Evolutionary conservation across 371 early-diverging fungal genomes (phyloP).

Genomic region (Mortierella sp.): DNA sequence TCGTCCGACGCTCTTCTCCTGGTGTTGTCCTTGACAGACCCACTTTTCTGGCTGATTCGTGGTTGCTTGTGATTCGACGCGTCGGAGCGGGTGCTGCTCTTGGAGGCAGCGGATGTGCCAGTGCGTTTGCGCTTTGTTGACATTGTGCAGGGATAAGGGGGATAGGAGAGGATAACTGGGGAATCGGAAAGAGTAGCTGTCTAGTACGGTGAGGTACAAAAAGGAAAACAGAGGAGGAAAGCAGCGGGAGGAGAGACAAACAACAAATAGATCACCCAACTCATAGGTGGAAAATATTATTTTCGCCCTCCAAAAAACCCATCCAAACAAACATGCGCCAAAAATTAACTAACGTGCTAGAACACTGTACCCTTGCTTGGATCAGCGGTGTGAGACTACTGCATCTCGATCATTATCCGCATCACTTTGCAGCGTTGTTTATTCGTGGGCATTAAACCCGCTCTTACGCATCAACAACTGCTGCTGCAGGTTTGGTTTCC

Average conservation of each 20-base stretch:
- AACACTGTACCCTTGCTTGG: no score
- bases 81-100: conserved; percentile 16
- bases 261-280: no score
- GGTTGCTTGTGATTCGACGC: conserved; percentile 44
- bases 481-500: conserved; percentile 1
- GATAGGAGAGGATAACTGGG: not conserved
- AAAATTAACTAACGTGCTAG: no score
- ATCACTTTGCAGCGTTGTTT: no score
- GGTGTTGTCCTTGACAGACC: conserved; percentile 16
- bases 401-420: no score
- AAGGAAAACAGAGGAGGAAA: not conserved
- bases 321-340: no score
- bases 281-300: not conserved
- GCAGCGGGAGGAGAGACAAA: not conserved
- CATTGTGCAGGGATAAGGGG: conserved; percentile 6
- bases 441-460: no score
- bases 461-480: no score
- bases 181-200: not conserved
- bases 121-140: conserved; percentile 45
- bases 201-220: not conserved
- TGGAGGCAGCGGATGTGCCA: conserved; percentile 19
- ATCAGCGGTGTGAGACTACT: no score
- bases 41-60: conserved; percentile 28
- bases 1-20: conserved; percentile 8
- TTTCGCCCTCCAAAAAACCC: no score